Conservation (phyloP, 2,329 filamentous ascomycete genomes). For the Calonectria pseudoturangicola region DNA sequence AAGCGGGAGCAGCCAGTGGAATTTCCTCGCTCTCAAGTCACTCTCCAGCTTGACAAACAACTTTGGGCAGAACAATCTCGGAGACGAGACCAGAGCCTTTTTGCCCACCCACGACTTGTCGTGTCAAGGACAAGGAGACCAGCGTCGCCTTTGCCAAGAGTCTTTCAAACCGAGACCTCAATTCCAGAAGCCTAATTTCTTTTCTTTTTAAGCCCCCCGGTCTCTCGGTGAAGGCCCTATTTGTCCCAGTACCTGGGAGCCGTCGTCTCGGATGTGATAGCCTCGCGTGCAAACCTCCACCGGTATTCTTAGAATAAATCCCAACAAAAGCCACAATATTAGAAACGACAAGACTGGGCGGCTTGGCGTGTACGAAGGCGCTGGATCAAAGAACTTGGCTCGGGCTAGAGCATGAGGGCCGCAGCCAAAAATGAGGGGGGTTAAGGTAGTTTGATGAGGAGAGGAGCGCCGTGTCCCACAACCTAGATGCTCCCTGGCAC, state of each 20-base stretch:
- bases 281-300: constrained; percentile 52
- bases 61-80: constrained; percentile 41
- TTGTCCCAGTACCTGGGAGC: constrained; percentile 47
- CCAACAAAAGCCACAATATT: constrained; percentile 54
- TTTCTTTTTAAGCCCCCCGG: constrained; percentile 42
- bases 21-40: constrained; percentile 50
- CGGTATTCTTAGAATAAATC: constrained; percentile 48
- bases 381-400: constrained; percentile 35
- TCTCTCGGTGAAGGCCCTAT: constrained; percentile 44
- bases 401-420: constrained; percentile 41
- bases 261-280: constrained; percentile 45
- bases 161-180: constrained; percentile 41
- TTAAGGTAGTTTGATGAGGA: constrained; percentile 46
- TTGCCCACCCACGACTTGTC: constrained; percentile 41
- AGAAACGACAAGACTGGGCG: constrained; percentile 52
- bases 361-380: constrained; percentile 36
- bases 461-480: constrained; percentile 48
- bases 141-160: constrained; percentile 42
- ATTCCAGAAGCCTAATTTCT: constrained; percentile 50
- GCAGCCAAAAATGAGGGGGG: constrained; percentile 43
- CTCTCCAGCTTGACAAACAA: constrained; percentile 56
- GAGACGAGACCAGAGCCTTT: constrained; percentile 36
- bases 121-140: constrained; percentile 49
- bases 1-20: constrained; percentile 46
- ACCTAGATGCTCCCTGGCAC: constrained; percentile 46